Base-by-base conservation (phyloP, 2,329 filamentous ascomycete genomes). In the Tolypocladium paradoxum region DNA sequence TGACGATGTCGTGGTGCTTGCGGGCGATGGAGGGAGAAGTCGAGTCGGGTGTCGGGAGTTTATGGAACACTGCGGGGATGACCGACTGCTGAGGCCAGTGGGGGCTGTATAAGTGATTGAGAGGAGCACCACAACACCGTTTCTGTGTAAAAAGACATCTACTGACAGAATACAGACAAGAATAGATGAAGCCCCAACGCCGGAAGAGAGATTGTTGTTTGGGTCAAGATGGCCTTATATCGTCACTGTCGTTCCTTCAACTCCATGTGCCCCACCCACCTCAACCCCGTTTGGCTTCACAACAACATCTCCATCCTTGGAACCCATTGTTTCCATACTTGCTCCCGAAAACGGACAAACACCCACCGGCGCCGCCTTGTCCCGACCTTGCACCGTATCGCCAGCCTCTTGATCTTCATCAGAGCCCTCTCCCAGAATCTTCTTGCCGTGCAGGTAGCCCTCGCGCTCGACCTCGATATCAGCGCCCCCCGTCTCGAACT, bases 401-500 rank as follows among this genome's bases (percentile, higher is more conserved):
- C 8, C 43, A 4, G 27, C 14, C n/a, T 49, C 48, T 12, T 11
- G n/a, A 1, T 24, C 31, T 2, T 56, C 55, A 9, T 49, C 37
- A 34, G 50, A 35, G 7, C 54, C 56, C 0, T 73, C 73, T 22
- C 70, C 69, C 14, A 83, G 63, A 9, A 87, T 70, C 63, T 77
- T 81, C 68, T 81, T 82, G 1, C 83, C 83, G 57, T 83, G 76
- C 22, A 87, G 60, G 60, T 79, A 86, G 0, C 84, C 84, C 62
- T 87, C 84, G 51, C 73, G 70, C 63, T 86, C 82, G 46, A 81
- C 65, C 29, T 76, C 69, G 16, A 76, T 70, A 48, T 74, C 73
- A 52, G 74, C 73, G 14, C 73, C 70, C 18, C 70, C 70, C 1
- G 68, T 62, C 31, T 68, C 66, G 58, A 73, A 81, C 66, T 88